Percentiles rank a stretch among this genome's conserved stretches.
phyloP scores from a whole-genome alignment of 345 rosid species.

The Linum usitatissimum region DNA sequence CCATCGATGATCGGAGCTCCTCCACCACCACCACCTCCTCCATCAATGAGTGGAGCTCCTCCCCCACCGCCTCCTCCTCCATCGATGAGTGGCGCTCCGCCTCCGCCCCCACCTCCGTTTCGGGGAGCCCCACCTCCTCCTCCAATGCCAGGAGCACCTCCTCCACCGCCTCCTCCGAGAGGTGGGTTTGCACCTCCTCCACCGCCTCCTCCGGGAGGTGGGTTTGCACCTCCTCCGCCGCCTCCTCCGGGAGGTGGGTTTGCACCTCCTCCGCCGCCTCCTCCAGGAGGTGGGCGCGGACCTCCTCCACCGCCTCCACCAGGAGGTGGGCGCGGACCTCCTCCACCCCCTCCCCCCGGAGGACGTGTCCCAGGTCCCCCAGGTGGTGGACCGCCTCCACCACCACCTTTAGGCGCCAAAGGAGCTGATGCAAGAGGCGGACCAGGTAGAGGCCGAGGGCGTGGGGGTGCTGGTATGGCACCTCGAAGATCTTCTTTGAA shows the following conservation, averaged over 20 bases:
- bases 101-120: slow-evolving; percentile 19
- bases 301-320: slow-evolving; percentile 38
- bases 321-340: slow-evolving; percentile 29
- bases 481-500: slow-evolving; percentile 72
- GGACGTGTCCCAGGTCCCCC: slow-evolving; percentile 48
- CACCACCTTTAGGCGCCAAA: slow-evolving; percentile 51
- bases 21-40: slow-evolving; percentile 8
- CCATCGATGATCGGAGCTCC: not conserved
- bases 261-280: slow-evolving; percentile 41
- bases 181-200: slow-evolving; percentile 22
- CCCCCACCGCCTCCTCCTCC: slow-evolving; percentile 29
- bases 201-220: slow-evolving; percentile 31
- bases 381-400: slow-evolving; percentile 65
- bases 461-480: slow-evolving; percentile 46
- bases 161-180: slow-evolving; percentile 25
- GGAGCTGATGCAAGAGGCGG: slow-evolving; percentile 31
- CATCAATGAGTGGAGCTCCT: slow-evolving; percentile 11
- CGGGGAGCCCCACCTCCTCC: slow-evolving; percentile 26
- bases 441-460: slow-evolving; percentile 57
- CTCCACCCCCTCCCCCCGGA: slow-evolving; percentile 66
- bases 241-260: slow-evolving; percentile 29
- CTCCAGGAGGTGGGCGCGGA: slow-evolving; percentile 27
- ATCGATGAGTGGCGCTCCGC: slow-evolving; percentile 5
- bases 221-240: slow-evolving; percentile 38
- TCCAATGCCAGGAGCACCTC: slow-evolving; percentile 24